Conservation (phyloP, 1,139 yeast species). For the Kluyveromyces marxianus region DNA sequence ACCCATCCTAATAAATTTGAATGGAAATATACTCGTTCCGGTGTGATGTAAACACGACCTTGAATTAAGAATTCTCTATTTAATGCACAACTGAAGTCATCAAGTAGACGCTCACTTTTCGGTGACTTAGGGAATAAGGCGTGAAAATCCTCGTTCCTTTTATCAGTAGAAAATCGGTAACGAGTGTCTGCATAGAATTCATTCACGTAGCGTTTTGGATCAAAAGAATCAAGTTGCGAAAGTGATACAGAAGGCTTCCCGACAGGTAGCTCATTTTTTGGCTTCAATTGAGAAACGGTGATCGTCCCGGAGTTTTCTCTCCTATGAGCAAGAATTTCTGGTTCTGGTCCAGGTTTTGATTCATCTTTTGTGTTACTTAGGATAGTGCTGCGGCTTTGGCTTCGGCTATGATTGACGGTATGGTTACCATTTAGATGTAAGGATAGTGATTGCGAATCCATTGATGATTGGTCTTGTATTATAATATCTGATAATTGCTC, state of each 20-base stretch:
- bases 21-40: constrained; percentile 74
- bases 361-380: too few relatives aligned
- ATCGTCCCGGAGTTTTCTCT: constrained; percentile 11
- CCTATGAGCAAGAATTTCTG: constrained; percentile 20
- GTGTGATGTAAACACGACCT: constrained; percentile 82
- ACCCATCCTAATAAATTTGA: constrained; percentile 94
- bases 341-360: constrained; percentile 5
- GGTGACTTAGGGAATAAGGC: constrained; percentile 64
- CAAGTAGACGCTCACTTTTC: constrained; percentile 61
- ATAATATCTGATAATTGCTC: constrained; percentile 5
- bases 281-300: constrained; percentile 17
- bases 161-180: constrained; percentile 53
- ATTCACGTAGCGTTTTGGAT: constrained; percentile 34
- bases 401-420: too few relatives aligned
- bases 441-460: constrained; percentile 4
- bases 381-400: too few relatives aligned
- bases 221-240: constrained; percentile 27
- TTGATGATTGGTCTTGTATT: constrained; percentile 1
- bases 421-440: background rate
- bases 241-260: constrained; percentile 22
- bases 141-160: constrained; percentile 75
- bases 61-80: constrained; percentile 85
- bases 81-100: constrained; percentile 84
- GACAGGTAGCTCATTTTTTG: constrained; percentile 12
- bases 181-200: constrained; percentile 38